Conservation (phyloP, 2,329 filamentous ascomycete species). For the Annulohypoxylon truncatum region DNA sequence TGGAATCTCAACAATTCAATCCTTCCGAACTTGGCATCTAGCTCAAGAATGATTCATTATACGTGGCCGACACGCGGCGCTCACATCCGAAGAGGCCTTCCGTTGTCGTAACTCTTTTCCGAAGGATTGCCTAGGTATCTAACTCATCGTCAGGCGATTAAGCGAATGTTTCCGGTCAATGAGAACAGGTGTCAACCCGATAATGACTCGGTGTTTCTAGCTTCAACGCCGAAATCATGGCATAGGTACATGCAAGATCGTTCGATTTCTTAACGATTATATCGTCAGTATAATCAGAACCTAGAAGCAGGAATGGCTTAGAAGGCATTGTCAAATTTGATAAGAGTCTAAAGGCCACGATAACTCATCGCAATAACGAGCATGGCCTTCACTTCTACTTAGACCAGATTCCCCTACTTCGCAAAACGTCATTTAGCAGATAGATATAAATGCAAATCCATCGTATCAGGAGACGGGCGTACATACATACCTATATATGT, state of each 20-base stretch:
- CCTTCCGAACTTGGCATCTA: constrained; percentile 8
- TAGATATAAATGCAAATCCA: not conserved
- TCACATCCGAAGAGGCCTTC: constrained; percentile 3
- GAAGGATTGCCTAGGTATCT: not conserved
- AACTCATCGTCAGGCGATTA: not conserved
- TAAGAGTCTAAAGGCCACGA: not conserved
- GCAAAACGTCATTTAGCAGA: not conserved
- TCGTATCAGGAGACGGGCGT: not conserved
- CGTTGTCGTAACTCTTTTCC: not conserved
- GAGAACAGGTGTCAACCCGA: not conserved
- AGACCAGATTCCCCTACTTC: not conserved
- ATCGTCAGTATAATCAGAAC: not conserved
- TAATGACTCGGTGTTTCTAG: not conserved
- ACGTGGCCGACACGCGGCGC: constrained; percentile 15
- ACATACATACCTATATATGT: not conserved
- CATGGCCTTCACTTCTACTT: not conserved
- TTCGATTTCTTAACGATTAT: not conserved
- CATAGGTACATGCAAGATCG: not conserved
- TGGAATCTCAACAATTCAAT: constrained; percentile 5
- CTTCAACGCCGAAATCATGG: not conserved
- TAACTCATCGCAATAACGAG: not conserved
- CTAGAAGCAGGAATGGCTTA: not conserved
- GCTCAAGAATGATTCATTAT: not conserved
- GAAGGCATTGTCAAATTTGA: not conserved
- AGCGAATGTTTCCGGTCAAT: not conserved